phyloP scores from a whole-genome alignment of 139 green algal genomes.

The Coelastrella sp. region DNA sequence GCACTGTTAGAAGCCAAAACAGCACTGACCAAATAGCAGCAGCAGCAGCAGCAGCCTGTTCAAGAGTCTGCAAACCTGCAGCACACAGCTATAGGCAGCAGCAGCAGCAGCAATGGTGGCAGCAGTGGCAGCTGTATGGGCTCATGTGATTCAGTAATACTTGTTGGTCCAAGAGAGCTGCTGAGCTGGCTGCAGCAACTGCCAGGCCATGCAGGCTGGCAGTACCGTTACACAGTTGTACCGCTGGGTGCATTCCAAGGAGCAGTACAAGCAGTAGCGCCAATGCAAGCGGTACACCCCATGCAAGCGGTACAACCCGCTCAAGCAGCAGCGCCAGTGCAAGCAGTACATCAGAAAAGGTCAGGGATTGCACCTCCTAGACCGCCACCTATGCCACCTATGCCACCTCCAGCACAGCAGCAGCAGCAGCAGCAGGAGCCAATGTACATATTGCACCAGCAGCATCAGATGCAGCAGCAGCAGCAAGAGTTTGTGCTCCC shows the following conservation, averaged over 20 bases:
- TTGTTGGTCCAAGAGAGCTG: conserved; percentile 20
- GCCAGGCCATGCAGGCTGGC: background rate
- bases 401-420: background rate
- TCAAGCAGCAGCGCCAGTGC: background rate
- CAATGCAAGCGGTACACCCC: conserved; percentile 10
- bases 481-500: background rate
- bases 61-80: too few relatives aligned
- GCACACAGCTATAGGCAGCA: background rate
- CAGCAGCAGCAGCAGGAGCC: conserved; percentile 30
- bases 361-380: conserved; percentile 3
- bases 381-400: background rate
- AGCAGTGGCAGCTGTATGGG: conserved; percentile 20
- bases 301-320: background rate
- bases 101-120: conserved; percentile 14
- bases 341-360: background rate
- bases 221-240: conserved; percentile 2
- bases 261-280: background rate
- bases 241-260: conserved; percentile 4
- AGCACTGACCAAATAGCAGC: background rate
- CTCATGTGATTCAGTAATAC: background rate
- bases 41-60: conserved; percentile 30
- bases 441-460: conserved; percentile 4
- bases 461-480: conserved; percentile 34
- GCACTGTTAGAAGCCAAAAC: conserved; percentile 56
- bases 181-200: conserved; percentile 29